Base-by-base conservation (phyloP, 176 grass and related monocot genomes). In the Pontederia paniculata region DNA sequence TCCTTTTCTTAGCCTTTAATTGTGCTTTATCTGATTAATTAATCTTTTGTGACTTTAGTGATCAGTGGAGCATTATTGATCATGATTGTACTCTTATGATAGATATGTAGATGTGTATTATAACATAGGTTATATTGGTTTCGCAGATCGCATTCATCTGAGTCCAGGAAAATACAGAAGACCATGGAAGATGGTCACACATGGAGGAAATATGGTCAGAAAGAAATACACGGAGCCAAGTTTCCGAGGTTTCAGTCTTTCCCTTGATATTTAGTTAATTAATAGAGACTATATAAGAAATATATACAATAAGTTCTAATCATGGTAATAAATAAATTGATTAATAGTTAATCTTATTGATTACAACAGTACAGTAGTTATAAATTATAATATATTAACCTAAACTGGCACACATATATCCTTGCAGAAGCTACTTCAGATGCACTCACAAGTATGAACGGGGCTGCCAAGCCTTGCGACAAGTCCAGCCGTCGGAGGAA, bases 161-260 rank as follows among this genome's bases (percentile, higher is more conserved):
- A 57, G 42, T 28, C 7, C 8, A 76, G 48, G 9, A 76, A 23
- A 54, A 41, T 84, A 3, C 53, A 60, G 5, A 51, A 52, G 7
- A 80, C 60, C 1, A 57, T 79, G 12, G 77, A 79, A 0, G 91
- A 97, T 52, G 80, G 80, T 3, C 72, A 87, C 14, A 28, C 68
- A 11, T 97, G 91, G 91, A 69, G 91, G 15, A 90, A 97, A 70
- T 97, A 90, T 23, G 91, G 86, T 31, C 91, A 87, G 76, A 97
- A 97, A 58, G 66, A 74, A 0, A 90, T 90, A 42, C 77, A 81
- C 21, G 74, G 77, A 21, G 73, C 80, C 17, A 5, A 21, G 1
- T 9, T 84, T 12, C 70, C 62, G 47, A 86, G 76, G 85, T 67
- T 11, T 7, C 28, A 46, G 45, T 42, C 11, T n/a, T 2, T 15